phyloP scores from a whole-genome alignment of 1,139 yeast genomes.

The Arxiozyma bovina region DNA sequence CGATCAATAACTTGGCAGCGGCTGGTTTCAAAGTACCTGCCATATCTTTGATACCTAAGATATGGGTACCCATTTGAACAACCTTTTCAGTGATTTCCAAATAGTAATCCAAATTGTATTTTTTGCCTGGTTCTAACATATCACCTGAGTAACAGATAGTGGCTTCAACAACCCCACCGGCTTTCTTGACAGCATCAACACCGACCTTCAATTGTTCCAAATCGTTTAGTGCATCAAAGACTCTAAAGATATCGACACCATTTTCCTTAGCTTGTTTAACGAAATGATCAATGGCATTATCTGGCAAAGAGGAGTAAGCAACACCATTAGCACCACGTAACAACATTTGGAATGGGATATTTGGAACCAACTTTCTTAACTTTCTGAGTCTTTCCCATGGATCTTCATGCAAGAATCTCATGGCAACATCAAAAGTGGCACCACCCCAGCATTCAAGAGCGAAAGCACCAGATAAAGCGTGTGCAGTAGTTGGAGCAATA shows the following conservation, averaged over 20 bases:
- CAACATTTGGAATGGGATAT: conserved; percentile 98
- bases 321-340: conserved; percentile 99
- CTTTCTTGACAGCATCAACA: conserved; percentile 93
- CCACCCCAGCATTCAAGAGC: conserved; percentile 99
- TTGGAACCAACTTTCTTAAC: conserved; percentile 85
- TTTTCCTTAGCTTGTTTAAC: conserved; percentile 87
- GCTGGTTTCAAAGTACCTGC: conserved; percentile 97
- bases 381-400: conserved; percentile 96
- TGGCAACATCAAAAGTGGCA: conserved; percentile 96
- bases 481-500: conserved; percentile 90
- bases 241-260: conserved; percentile 97
- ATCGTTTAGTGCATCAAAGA: conserved; percentile 94
- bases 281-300: conserved; percentile 96
- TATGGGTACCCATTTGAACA: conserved; percentile 91
- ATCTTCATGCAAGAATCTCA: conserved; percentile 96
- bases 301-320: conserved; percentile 94
- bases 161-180: conserved; percentile 98
- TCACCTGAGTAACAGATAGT: conserved; percentile 98
- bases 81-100: conserved; percentile 70
- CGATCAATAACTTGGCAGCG: conserved; percentile 77
- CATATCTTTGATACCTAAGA: conserved; percentile 97
- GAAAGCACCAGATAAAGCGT: conserved; percentile 83
- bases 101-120: conserved; percentile 89
- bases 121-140: conserved; percentile 90
- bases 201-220: conserved; percentile 95